Conservation (phyloP, 768 basidiomycete genomes). For the Exsudoporus frostii region DNA sequence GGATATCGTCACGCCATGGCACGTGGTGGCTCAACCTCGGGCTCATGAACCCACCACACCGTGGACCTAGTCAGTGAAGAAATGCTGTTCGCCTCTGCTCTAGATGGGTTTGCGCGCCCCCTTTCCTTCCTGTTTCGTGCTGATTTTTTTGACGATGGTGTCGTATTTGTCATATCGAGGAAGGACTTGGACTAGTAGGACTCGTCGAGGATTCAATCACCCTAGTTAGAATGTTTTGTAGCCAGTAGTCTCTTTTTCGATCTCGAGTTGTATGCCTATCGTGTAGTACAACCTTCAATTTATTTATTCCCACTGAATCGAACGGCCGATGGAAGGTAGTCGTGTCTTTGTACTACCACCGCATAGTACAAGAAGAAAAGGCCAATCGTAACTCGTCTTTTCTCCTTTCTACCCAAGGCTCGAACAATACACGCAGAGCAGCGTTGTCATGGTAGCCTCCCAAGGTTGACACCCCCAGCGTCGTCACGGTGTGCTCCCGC, state of each 20-base stretch:
- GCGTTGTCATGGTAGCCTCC: no score
- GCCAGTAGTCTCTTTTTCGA: constrained; percentile 6
- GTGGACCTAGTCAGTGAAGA: constrained; percentile 3
- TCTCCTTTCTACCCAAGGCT: no score
- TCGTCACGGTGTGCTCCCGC: neutral
- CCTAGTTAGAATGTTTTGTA: constrained; percentile 13
- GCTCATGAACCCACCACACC: constrained; percentile 29
- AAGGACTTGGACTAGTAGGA: neutral
- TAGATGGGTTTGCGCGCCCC: neutral
- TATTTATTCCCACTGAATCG: no score
- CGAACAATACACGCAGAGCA: no score
- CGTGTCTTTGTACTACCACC: neutral
- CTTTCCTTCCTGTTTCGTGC: neutral
- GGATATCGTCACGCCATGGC: constrained; percentile 30
- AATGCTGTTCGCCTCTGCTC: neutral
- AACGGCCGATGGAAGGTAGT: neutral
- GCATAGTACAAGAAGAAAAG: no score
- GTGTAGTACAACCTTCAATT: constrained; percentile 3
- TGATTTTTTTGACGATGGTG: neutral
- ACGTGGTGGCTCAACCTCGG: constrained; percentile 48
- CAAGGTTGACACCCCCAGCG: neutral
- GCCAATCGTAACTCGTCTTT: no score
- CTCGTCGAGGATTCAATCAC: neutral
- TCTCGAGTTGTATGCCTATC: neutral
- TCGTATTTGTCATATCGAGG: neutral